Evolutionary conservation across 768 basidiomycete species (phyloP).

Genomic region (Lactarius tabidus): DNA sequence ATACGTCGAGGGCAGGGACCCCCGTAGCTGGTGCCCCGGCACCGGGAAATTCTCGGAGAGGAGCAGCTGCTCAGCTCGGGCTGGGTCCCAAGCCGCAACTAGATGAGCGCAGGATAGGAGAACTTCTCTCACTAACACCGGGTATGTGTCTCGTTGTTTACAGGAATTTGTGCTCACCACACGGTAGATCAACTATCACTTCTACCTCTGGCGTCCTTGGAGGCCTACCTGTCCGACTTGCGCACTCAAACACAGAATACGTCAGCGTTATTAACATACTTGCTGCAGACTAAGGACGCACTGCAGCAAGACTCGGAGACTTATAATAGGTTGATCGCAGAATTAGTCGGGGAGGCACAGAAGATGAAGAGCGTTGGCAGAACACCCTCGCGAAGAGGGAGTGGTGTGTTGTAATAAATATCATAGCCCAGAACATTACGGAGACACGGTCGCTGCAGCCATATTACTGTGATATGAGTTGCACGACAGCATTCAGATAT

Average conservation of each 20-base stretch:
- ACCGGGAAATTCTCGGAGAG: slow-evolving; percentile 36
- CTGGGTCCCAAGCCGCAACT: slow-evolving; percentile 78
- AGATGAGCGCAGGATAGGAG: slow-evolving; percentile 59
- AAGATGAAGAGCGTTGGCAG: slow-evolving; percentile 67
- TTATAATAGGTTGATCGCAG: slow-evolving; percentile 87
- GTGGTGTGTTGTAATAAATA: slow-evolving; percentile 10
- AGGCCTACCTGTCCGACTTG: slow-evolving; percentile 63
- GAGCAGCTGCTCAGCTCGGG: slow-evolving; percentile 38
- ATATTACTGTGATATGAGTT: neutral
- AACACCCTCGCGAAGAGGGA: slow-evolving; percentile 44
- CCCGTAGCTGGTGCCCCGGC: slow-evolving; percentile 38
- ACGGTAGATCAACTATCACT: slow-evolving; percentile 66
- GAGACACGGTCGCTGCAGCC: neutral
- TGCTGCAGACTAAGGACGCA: slow-evolving; percentile 76
- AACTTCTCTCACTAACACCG: slow-evolving; percentile 59
- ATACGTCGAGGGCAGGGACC: slow-evolving; percentile 49
- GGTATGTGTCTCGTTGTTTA: slow-evolving; percentile 42
- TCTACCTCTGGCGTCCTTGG: slow-evolving; percentile 62
- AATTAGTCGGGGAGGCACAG: slow-evolving; percentile 88
- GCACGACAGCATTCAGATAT: no score
- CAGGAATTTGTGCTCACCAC: neutral
- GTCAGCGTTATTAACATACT: slow-evolving; percentile 71
- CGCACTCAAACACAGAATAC: slow-evolving; percentile 69
- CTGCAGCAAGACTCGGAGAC: slow-evolving; percentile 85
- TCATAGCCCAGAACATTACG: neutral